phyloP scores from a whole-genome alignment of 2,329 filamentous ascomycete species.

The Colletotrichum spinosum region DNA sequence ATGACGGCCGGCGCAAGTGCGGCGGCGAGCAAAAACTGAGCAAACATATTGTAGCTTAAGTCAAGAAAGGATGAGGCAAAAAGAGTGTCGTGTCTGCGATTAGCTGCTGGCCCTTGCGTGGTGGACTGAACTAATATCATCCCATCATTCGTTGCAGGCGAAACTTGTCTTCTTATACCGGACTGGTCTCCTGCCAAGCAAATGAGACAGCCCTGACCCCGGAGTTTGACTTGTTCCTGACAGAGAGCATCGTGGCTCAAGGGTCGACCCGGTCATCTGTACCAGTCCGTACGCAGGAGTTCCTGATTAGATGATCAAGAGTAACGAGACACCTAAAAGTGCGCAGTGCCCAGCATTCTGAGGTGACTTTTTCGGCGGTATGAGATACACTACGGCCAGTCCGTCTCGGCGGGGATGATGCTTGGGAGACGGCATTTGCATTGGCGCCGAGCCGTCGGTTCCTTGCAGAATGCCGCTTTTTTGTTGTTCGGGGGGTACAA shows the following conservation, averaged over 20 bases:
- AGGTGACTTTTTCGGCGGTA: slow-evolving; percentile 28
- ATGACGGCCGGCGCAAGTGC: slow-evolving; percentile 30
- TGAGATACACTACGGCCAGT: slow-evolving; percentile 25
- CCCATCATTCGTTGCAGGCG: background rate
- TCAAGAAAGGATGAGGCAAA: background rate
- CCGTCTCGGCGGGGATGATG: slow-evolving; percentile 32
- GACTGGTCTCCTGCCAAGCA: slow-evolving; percentile 10
- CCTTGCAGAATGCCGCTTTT: slow-evolving; percentile 16
- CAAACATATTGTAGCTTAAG: slow-evolving; percentile 3
- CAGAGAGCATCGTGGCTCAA: background rate
- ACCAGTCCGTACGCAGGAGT: slow-evolving; percentile 11
- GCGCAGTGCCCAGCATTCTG: slow-evolving; percentile 17
- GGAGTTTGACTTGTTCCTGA: background rate
- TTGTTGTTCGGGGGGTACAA: background rate
- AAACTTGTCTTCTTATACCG: slow-evolving; percentile 26
- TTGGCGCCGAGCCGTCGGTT: slow-evolving; percentile 32
- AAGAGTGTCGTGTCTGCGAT: slow-evolving; percentile 15
- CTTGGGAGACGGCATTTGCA: slow-evolving; percentile 19
- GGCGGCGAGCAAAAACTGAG: slow-evolving; percentile 29
- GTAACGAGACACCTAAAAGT: slow-evolving; percentile 13
- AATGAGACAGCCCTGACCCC: slow-evolving; percentile 14
- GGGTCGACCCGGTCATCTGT: slow-evolving; percentile 4
- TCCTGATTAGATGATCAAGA: slow-evolving; percentile 14
- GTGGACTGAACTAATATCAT: background rate
- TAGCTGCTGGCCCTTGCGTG: background rate